A percentile compares a stretch with the other conserved stretches of the same genome.
phyloP scores from a whole-genome alignment of 1,284 basidiomycete species.

The Cryptococcus sp. region DNA sequence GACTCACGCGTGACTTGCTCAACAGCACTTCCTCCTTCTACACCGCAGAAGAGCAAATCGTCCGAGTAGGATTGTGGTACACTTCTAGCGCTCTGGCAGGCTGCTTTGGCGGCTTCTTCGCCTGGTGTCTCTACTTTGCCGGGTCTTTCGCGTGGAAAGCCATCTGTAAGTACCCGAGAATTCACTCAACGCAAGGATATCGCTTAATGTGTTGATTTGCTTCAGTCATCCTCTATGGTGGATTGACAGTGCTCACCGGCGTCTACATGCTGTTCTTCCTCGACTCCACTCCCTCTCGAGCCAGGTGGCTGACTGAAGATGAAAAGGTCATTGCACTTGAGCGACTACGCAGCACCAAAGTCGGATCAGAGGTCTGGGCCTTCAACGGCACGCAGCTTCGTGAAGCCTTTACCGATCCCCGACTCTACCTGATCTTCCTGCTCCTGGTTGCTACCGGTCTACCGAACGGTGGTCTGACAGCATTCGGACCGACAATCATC shows the following conservation, averaged over 20 bases:
- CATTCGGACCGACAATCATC: constrained; percentile 43
- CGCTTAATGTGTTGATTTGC: not conserved
- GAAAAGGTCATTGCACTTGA: constrained; percentile 31
- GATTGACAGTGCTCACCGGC: constrained; percentile 9
- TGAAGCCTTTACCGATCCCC: constrained; percentile 19
- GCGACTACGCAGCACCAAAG: constrained; percentile 5
- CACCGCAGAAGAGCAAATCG: constrained; percentile 9
- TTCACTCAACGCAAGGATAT: not conserved
- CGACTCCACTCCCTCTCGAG: constrained; percentile 5
- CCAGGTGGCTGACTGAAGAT: constrained; percentile 26
- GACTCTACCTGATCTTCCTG: constrained; percentile 24
- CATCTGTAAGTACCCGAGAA: not conserved
- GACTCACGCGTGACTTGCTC: not conserved
- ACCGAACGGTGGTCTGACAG: constrained; percentile 21
- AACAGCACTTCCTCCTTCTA: constrained; percentile 7
- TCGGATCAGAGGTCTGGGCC: constrained; percentile 9
- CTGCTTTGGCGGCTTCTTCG: constrained; percentile 12
- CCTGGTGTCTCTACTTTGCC: constrained; percentile 11
- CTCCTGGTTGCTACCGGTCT: constrained; percentile 19
- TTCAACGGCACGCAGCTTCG: constrained; percentile 20
- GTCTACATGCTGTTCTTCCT: constrained; percentile 8
- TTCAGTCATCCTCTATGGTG: constrained; percentile 11
- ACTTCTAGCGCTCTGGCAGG: constrained; percentile 3
- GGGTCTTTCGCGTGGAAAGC: constrained; percentile 5
- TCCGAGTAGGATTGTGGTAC: constrained; percentile 13